A percentile compares a stretch with the other conserved stretches of the same genome.
phyloP scores from a whole-genome alignment of 805 yeast species.

The Nakazawaea wyomingensis region DNA sequence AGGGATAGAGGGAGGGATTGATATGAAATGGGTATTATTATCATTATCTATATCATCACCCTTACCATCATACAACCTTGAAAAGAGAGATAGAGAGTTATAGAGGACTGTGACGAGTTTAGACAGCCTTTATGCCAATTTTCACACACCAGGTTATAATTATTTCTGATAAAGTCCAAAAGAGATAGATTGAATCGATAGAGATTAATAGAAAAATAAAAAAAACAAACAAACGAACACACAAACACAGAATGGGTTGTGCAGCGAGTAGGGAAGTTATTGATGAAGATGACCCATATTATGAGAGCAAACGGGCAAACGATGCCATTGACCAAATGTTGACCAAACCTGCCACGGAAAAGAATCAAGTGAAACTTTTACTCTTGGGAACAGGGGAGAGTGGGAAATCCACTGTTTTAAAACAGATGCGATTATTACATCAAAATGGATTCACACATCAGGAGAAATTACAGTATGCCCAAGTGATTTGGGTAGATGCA shows the following conservation, averaged over 20 bases:
- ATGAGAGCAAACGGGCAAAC: conserved; percentile 48
- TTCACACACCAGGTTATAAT: too few relatives aligned
- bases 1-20: too few relatives aligned
- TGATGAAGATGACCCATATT: conserved; percentile 47
- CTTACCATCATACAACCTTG: too few relatives aligned
- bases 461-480: conserved; percentile 75
- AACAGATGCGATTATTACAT: conserved; percentile 82
- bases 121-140: too few relatives aligned
- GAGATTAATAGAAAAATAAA: too few relatives aligned
- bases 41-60: too few relatives aligned
- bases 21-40: too few relatives aligned
- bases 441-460: conserved; percentile 77
- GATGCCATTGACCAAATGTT: conserved; percentile 63
- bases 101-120: too few relatives aligned
- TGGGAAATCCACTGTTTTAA: conserved; percentile 89
- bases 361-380: conserved; percentile 61
- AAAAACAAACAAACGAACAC: too few relatives aligned
- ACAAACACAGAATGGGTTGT: conserved; percentile 56
- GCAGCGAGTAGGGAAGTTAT: conserved; percentile 43
- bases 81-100: too few relatives aligned
- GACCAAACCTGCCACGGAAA: conserved; percentile 46
- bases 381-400: conserved; percentile 94
- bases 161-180: too few relatives aligned
- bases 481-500: conserved; percentile 91
- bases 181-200: too few relatives aligned